Percentiles rank a stretch among this genome's conserved stretches.
phyloP scores from a whole-genome alignment of 169 alveolate genomes.

The Amoebophrya sp. region DNA sequence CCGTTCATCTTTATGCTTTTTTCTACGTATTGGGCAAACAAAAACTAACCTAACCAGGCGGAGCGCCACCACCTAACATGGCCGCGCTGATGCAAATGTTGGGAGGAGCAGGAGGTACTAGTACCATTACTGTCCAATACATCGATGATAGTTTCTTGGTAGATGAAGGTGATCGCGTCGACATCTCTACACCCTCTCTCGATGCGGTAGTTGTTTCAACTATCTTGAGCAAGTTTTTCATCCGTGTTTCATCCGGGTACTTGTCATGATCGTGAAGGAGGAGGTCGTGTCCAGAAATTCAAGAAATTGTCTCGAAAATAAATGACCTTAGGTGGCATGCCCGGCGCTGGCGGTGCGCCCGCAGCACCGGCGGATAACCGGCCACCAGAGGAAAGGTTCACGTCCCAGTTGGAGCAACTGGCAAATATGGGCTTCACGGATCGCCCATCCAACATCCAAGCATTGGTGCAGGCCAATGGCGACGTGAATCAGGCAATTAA shows the following conservation, averaged over 20 bases:
- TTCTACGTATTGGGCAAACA: too few relatives aligned
- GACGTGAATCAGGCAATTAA: not conserved
- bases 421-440: constrained; percentile 26
- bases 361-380: not conserved
- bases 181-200: too few relatives aligned
- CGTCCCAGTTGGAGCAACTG: constrained; percentile 30
- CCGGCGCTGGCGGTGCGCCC: not conserved
- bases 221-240: not conserved
- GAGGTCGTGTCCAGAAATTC: too few relatives aligned
- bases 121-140: too few relatives aligned
- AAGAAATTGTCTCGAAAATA: too few relatives aligned
- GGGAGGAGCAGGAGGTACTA: not conserved
- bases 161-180: too few relatives aligned
- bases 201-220: not conserved
- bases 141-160: too few relatives aligned
- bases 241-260: too few relatives aligned
- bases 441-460: not conserved
- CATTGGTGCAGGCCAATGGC: not conserved
- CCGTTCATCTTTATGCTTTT: too few relatives aligned
- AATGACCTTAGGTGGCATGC: not conserved
- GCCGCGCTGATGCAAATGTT: not conserved
- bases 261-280: too few relatives aligned
- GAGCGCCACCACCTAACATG: not conserved
- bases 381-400: constrained; percentile 16
- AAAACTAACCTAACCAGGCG: too few relatives aligned